Percentiles rank a stretch among this genome's conserved stretches.
phyloP scores from a whole-genome alignment of 2,329 filamentous ascomycete species.

The Elsinoe ampelina region DNA sequence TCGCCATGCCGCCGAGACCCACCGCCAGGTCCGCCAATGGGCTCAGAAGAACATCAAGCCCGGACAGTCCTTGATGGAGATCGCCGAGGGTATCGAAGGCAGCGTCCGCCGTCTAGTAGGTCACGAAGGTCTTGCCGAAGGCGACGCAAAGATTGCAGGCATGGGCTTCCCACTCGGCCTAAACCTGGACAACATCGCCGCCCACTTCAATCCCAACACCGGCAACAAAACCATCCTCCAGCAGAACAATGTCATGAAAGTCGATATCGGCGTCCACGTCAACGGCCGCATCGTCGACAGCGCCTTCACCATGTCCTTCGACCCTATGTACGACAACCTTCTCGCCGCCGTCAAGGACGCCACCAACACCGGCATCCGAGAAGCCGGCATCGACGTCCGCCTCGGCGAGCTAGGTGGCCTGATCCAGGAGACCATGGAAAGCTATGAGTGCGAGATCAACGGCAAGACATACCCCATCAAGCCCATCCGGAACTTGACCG shows the following conservation, averaged over 20 bases:
- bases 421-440: slow-evolving; percentile 89
- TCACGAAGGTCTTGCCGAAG: slow-evolving; percentile 66
- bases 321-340: slow-evolving; percentile 59
- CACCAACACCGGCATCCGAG: slow-evolving; percentile 56
- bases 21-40: slow-evolving; percentile 77
- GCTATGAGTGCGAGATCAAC: slow-evolving; percentile 77
- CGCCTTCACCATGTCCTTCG: slow-evolving; percentile 60
- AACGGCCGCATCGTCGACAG: slow-evolving; percentile 64
- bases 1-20: slow-evolving; percentile 77
- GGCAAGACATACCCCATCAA: slow-evolving; percentile 73
- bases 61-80: slow-evolving; percentile 69
- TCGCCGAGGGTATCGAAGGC: slow-evolving; percentile 80
- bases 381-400: slow-evolving; percentile 86
- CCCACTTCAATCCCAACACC: slow-evolving; percentile 79
- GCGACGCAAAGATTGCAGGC: slow-evolving; percentile 67
- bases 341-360: slow-evolving; percentile 45
- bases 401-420: slow-evolving; percentile 74
- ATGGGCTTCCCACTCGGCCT: slow-evolving; percentile 83
- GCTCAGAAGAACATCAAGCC: slow-evolving; percentile 73
- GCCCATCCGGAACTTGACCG: slow-evolving; percentile 60
- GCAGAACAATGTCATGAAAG: slow-evolving; percentile 62
- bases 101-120: slow-evolving; percentile 67
- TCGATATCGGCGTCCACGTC: slow-evolving; percentile 63
- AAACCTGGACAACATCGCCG: slow-evolving; percentile 75
- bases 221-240: slow-evolving; percentile 73